A percentile compares a stretch with the other conserved stretches of the same genome.
Evolutionary conservation across 441 rosid genomes (phyloP).

Genomic region (Gossypium schwendimanii): DNA sequence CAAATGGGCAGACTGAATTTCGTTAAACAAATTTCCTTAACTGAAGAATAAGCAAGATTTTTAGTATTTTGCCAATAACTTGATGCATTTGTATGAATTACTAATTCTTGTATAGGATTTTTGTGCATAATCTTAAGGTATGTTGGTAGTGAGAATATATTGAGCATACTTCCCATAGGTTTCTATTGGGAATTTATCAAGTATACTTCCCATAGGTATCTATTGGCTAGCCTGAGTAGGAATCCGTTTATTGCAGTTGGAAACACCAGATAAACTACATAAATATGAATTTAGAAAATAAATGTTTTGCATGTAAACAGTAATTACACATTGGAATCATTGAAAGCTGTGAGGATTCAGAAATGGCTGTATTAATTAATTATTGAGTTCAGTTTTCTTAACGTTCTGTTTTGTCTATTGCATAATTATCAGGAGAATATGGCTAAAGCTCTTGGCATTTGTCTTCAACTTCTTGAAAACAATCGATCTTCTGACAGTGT

Average conservation of each 20-base stretch:
- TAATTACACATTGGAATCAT: background rate
- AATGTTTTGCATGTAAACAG: background rate
- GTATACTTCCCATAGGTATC: background rate
- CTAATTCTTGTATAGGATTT: background rate
- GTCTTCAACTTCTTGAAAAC: constrained; percentile 94
- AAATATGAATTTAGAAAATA: background rate
- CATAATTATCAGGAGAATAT: constrained; percentile 63
- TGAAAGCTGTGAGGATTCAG: background rate
- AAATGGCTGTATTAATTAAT: background rate
- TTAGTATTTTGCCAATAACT: background rate
- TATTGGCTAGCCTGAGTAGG: background rate
- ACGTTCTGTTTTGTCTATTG: constrained; percentile 15
- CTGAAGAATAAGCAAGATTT: constrained; percentile 2
- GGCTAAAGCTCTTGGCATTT: constrained; percentile 83
- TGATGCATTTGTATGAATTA: constrained; percentile 4
- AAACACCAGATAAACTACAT: background rate
- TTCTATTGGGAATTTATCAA: background rate
- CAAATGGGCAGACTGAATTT: background rate
- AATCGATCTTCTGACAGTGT: constrained; percentile 80
- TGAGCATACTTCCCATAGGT: background rate
- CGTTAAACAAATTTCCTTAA: background rate
- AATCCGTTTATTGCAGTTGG: background rate
- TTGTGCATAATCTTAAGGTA: background rate
- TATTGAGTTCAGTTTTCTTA: constrained; percentile 5
- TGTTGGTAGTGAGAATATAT: background rate